phyloP scores from a whole-genome alignment of 2,329 filamentous ascomycete genomes.

The Alternaria metachromatica region DNA sequence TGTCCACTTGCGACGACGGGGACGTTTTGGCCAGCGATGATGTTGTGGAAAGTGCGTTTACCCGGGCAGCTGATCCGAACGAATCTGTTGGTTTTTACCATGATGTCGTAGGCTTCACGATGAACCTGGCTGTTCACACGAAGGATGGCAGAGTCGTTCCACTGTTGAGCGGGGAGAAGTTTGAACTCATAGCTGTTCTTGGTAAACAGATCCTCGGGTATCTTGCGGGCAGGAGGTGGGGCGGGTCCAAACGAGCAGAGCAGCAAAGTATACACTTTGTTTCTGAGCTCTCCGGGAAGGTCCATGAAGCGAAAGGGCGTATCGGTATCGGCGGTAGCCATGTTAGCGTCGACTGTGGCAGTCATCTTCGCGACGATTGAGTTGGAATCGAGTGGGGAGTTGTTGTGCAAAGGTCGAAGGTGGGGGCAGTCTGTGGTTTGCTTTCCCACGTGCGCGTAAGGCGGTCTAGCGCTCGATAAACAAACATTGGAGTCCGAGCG shows the following conservation, averaged over 20 bases:
- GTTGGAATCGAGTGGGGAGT: neutral
- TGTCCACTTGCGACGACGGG: rapidly evolving
- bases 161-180: neutral
- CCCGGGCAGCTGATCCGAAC: neutral
- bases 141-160: neutral
- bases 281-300: constrained; percentile 17
- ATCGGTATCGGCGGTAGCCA: neutral
- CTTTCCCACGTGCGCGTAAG: neutral
- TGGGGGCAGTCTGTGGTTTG: neutral
- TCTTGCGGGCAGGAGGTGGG: rapidly evolving
- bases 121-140: neutral
- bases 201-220: rapidly evolving
- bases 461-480: neutral
- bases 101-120: neutral
- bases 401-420: neutral
- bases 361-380: neutral
- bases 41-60: rapidly evolving
- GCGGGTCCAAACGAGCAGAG: neutral
- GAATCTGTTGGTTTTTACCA: neutral
- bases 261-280: constrained; percentile 21
- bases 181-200: rapidly evolving
- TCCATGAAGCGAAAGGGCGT: constrained; percentile 13
- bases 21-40: neutral
- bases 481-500: neutral
- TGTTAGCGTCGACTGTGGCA: neutral